Evolutionary conservation across 1,284 basidiomycete genomes (phyloP).

Genomic region (Cutaneotrichosporon daszewskae): DNA sequence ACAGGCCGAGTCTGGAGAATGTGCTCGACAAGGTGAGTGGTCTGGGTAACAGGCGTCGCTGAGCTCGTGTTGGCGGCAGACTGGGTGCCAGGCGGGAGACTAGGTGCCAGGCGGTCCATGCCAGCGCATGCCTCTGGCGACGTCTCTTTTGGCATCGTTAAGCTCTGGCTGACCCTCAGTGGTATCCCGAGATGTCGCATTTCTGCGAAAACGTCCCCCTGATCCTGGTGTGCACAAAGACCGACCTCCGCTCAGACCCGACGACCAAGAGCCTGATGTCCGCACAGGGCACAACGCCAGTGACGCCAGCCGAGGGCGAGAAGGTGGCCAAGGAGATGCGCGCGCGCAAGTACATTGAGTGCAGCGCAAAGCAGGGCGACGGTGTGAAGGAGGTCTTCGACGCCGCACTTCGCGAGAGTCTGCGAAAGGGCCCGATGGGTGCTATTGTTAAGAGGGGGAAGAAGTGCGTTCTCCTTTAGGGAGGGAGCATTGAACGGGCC

Average conservation of each 20-base stretch:
- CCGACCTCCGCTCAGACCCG: conserved; percentile 78
- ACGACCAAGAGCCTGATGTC: conserved; percentile 85
- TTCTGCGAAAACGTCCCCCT: conserved; percentile 92
- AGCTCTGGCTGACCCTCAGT: conserved; percentile 57
- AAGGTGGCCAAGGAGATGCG: conserved; percentile 84
- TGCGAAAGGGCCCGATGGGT: conserved; percentile 62
- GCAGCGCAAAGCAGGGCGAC: conserved; percentile 81
- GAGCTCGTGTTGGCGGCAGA: neutral
- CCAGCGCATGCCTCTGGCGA: too few relatives aligned
- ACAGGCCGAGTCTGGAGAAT: conserved; percentile 87
- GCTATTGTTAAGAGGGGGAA: conserved; percentile 56
- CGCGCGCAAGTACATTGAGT: conserved; percentile 85
- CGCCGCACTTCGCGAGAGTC: conserved; percentile 78
- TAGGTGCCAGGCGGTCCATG: too few relatives aligned
- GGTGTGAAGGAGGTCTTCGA: conserved; percentile 92
- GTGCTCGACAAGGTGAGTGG: conserved; percentile 66
- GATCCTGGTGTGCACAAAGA: conserved; percentile 91
- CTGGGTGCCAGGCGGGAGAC: neutral
- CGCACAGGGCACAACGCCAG: conserved; percentile 82
- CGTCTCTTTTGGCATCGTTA: too few relatives aligned
- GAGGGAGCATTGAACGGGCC: too few relatives aligned
- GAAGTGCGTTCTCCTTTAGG: conserved; percentile 70
- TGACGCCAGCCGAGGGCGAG: conserved; percentile 71
- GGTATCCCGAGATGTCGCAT: conserved; percentile 96
- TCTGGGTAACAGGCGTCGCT: neutral